Percentiles rank a stretch among this genome's conserved stretches.
Evolutionary conservation across 352 stramenopile genomes (phyloP).

Genomic region (Phytophthora meadii): DNA sequence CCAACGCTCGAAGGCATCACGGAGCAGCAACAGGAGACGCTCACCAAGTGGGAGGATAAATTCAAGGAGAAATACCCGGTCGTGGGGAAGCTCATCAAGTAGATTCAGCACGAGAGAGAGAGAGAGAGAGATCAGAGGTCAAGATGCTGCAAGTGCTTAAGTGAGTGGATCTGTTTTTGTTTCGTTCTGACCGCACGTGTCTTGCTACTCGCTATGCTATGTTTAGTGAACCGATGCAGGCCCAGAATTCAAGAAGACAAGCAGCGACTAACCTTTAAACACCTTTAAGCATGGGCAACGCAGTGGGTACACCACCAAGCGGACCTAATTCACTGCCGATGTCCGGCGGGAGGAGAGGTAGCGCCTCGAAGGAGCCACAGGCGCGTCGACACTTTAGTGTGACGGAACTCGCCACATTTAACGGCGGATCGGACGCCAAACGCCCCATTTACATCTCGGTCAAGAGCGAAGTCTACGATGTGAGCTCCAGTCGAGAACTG

Average conservation of each 20-base stretch:
- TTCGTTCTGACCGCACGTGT: constrained; percentile 14
- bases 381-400: constrained; percentile 73
- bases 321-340: constrained; percentile 24
- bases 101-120: constrained; percentile 4
- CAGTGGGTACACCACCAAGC: constrained; percentile 35
- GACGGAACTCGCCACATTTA: constrained; percentile 84
- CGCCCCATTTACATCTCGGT: constrained; percentile 93
- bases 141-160: constrained; percentile 15
- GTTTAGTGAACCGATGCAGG: constrained; percentile 19
- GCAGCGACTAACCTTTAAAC: neutral
- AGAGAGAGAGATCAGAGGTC: neutral
- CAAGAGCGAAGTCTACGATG: constrained; percentile 94
- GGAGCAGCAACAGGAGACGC: constrained; percentile 92
- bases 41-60: constrained; percentile 97
- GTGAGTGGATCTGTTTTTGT: constrained; percentile 15
- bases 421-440: constrained; percentile 61
- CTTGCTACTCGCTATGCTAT: constrained; percentile 23
- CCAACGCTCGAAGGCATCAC: constrained; percentile 91
- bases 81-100: constrained; percentile 84
- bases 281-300: constrained; percentile 36
- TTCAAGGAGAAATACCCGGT: constrained; percentile 96
- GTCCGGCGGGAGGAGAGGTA: constrained; percentile 16
- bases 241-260: constrained; percentile 20
- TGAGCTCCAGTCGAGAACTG: constrained; percentile 83
- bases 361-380: constrained; percentile 6